Evolutionary conservation across 2,329 filamentous ascomycete genomes (phyloP), one percentile per base, ranked within the genome.

Genomic region (Coniochaeta hoffmannii): DNA sequence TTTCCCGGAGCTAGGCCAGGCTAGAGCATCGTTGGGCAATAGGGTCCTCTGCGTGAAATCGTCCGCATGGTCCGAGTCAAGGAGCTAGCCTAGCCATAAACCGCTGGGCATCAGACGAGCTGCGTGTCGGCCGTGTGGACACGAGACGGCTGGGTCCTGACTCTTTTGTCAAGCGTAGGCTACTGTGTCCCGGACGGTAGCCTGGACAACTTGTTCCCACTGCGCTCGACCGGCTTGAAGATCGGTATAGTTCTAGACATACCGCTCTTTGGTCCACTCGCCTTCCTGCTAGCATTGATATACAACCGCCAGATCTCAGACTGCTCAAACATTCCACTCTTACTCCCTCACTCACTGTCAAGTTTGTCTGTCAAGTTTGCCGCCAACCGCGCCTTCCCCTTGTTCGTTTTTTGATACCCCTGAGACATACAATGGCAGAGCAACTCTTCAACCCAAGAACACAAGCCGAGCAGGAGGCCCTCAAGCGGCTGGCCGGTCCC

Each of bases 401-500:
- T 12, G 14, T 26, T 11, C 19, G 9, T 22, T 12, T 22, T 12
- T 28, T 22, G n/a, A 28, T n/a, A 28, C 19, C 26, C 41, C 26
- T 3, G 1, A 28, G 26, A 26, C 41, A 26, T 14, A 46, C 41
- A 46, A 46, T 46, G 41, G 41, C 41, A 14, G 41, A 46, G 11
- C 30, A 32, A 12, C 41, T 46, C 14, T 46, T 46, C 41, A 46
- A 19, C 10, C 41, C 41, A 28, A 24, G 4, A 9, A 46, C 19
- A 12, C 41, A 46, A 14, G 41, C 41, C 41, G 49, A 50, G 49
- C 49, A 26, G 17, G 49, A 50, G 17, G 49, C 28, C 17, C n/a
- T 50, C 5, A 50, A 34, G 49, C 26, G 49, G 28, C 30, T 50
- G 28, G 26, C n/a, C 28, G 49, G 49, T 6, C 76, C 61, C 53